Conservation (phyloP, 2,329 filamentous ascomycete species). For the Alternaria novae-zelandiae region DNA sequence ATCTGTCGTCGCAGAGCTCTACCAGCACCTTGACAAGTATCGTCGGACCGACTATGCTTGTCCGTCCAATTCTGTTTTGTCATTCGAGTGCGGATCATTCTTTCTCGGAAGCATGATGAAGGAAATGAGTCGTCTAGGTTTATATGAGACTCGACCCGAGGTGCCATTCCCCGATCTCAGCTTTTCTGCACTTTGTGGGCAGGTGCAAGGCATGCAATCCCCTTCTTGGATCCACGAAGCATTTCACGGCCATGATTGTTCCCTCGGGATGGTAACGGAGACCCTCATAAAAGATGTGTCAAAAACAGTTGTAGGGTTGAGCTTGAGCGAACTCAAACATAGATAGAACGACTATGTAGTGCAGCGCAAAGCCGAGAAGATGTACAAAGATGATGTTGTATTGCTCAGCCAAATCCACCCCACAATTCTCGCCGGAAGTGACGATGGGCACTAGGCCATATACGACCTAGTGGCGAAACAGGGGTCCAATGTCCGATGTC, state of each 20-base stretch:
- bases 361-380: too few species aligned
- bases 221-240: too few species aligned
- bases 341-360: not conserved
- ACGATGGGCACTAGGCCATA: not conserved
- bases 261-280: too few species aligned
- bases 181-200: too few species aligned
- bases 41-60: not conserved
- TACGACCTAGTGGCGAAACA: constrained; percentile 9
- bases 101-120: not conserved
- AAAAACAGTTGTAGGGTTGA: not conserved
- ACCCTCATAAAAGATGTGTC: not conserved
- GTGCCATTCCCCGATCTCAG: too few species aligned
- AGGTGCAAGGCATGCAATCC: too few species aligned
- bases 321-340: not conserved
- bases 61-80: too few species aligned
- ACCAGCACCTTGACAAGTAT: not conserved
- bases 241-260: too few species aligned
- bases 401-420: not conserved
- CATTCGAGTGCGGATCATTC: not conserved
- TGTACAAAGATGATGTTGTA: not conserved
- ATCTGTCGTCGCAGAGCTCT: not conserved
- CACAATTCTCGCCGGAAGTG: not conserved
- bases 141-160: not conserved
- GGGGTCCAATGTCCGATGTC: constrained; percentile 15
- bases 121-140: not conserved